phyloP scores from a whole-genome alignment of 441 rosid species.

The Gossypium gossypioides region DNA sequence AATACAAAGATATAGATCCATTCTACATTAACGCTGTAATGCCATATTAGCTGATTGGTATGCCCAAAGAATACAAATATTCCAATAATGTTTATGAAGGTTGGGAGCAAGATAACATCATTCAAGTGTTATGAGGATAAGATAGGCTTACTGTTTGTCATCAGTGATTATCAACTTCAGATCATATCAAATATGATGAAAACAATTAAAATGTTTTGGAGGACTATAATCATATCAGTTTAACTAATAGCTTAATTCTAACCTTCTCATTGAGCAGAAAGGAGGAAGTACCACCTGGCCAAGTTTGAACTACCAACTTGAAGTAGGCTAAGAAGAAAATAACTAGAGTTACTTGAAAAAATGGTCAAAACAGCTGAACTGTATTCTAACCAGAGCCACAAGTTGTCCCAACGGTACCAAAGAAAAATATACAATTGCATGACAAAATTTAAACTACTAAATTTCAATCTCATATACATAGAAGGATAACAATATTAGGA shows the following conservation, averaged over 20 bases:
- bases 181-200: neutral
- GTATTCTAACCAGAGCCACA: neutral
- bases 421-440: neutral
- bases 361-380: neutral
- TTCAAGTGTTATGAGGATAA: neutral
- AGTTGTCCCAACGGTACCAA: neutral
- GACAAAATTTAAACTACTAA: neutral
- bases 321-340: neutral
- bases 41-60: neutral
- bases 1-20: neutral
- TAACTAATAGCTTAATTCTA: neutral
- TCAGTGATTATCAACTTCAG: neutral
- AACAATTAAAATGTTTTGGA: neutral
- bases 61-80: neutral
- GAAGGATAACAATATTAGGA: neutral
- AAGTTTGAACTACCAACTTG: neutral
- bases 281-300: neutral
- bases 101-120: neutral
- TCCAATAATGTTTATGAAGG: neutral
- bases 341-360: neutral
- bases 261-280: slow-evolving; percentile 1
- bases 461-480: neutral
- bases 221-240: neutral
- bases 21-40: neutral
- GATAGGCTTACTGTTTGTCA: neutral